Evolutionary conservation across 768 basidiomycete genomes (phyloP), one percentile per base, ranked within the genome.

Genomic region (Jaapia argillacea): DNA sequence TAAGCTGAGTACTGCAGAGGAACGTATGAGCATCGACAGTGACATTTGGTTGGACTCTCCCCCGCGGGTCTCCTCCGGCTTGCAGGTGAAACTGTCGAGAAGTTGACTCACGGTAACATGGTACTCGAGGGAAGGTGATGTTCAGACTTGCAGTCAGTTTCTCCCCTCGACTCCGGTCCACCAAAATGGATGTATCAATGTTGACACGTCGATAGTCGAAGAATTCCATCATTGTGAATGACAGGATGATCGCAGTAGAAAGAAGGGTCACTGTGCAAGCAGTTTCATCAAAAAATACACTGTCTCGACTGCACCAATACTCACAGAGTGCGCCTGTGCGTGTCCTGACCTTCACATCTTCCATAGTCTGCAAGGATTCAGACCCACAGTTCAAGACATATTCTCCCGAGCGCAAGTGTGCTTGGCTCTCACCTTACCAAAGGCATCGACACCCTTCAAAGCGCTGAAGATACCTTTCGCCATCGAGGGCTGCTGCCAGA

Each of bases 301-400:
- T 51, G 47, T 47, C 43, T 28, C 14, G 13, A 41, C 6, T 38
- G 20, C 28, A 33, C 10, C 28, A 33, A 16, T 39, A 68, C 87
- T 62, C 53, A 94, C 92, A 70, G 54, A 92, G 70, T 51, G 88
- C 94, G 52, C 88, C 93, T 37, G 87, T 90, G 45, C 92, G 79
- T 25, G 96, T 98, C 74, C 92, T 92, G 66, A 99, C 89, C 69
- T 98, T 98, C 50, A 99, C 96, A 71, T 99, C 96, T 59, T 98
- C 96, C 62, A 89, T 89, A 27, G 96, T 99, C 94, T 99, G 54
- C n/a, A 7, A 3, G 40, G 24, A 26, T 4, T 20, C 16, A 24
- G 3, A 28, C 20, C 18, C 40, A 13, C 27, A n/a, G 36, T 39
- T 36, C 27, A 31, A 21, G 37, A 2, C 24, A 36, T 4, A 3